Base-by-base conservation (phyloP, 176 grass and related monocot species). In the Avena atlantica region DNA sequence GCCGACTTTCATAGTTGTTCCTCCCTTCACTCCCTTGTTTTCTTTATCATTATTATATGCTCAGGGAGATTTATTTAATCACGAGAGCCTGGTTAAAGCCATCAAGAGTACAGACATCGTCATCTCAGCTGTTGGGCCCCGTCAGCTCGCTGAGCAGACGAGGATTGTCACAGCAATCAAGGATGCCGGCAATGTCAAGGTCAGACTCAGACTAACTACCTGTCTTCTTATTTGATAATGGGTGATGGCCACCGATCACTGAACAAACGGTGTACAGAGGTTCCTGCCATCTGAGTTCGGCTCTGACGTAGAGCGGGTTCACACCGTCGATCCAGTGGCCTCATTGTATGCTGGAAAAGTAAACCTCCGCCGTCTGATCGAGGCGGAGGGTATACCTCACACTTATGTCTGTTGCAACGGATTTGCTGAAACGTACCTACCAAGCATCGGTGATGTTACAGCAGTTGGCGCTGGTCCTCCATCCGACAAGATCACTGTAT, bases 41-140 rank as follows among this genome's bases (percentile, higher is more conserved):
- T 73, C 40, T 73, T 42, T 42, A 42, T 42, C 40, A 42, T 42
- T 7, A 42, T 12, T 47, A 19, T 45, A 73, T 73, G 70, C 42
- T 13, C 70, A 73, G 70, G 70, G 70, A 13, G 70, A 73, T 73
- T 48, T 73, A n/a, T 48, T 73, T 73, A 23, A 48, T 47, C 70
- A 73, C 20, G 12, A 20, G 70, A 48, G 20, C 70, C 42, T 73
- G 10, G 70, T 73, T 21, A 73, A 48, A 23, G 42, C 42, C 70
- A 73, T 73, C 20, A 73, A 73, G 40, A 5, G 42, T 14, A 23
- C 42, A 5, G 42, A 73, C 12, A 6, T 24, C 20, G 7, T 73
- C 20, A 73, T 73, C 42, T 73, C 42, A 3, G 69, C 42, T 24
- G 70, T 73, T 10, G 70, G 69, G 19, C 69, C 37, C 19, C 40